Base-by-base conservation (phyloP, 805 yeast genomes). In the Metschnikowia arizonensis region DNA sequence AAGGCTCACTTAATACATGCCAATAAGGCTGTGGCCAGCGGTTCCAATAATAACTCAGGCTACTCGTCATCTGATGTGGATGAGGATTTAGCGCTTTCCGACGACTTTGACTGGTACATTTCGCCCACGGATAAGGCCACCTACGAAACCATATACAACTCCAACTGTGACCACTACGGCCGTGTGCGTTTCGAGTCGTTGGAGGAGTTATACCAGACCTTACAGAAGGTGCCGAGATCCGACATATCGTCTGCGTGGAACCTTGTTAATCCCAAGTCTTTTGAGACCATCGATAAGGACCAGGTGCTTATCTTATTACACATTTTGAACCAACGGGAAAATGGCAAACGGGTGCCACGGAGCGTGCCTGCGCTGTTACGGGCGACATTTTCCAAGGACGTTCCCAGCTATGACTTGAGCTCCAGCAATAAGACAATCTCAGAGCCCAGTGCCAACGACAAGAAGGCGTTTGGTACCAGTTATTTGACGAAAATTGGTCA, bases 221-320 rank as follows among this genome's bases (percentile, higher is more conserved):
- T 91, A 46, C 63, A 67, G 28, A 79, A 79, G 49, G 86, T 93
- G 10, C 96, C 97, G 9, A 78, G 81, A 44, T 77, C 90, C 4
- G 99, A 90, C 63, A 75, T 89, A 5, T 79, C 89, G 24, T 83
- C 86, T 39, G 96, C 97, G 2, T 93, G 99, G 98, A 88, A 88
- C 63, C 70, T 93, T 47, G 95, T 93, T 44, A 93, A 93, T 59
- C 98, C 99, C 9, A 85, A 86, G 58, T 82, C 85, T 45, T 80
- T 81, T 42, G 88, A 83, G 58, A 84, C 95, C 8, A 89, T 93
- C 50, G 97, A 90, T 64, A 89, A 85, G 57, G 98, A 93, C 66
- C 98, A 95, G 63, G 82, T 89, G 19, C 66, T 89, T 49, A 96
- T 88, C 31, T 89, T 86, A 56, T 73, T 93, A 50, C 99, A 93